These are phyloP conservation scores for Phoma sp. DNA, from an alignment of 2,329 filamentous ascomycete species.

Conservation along the genomic window DNA sequence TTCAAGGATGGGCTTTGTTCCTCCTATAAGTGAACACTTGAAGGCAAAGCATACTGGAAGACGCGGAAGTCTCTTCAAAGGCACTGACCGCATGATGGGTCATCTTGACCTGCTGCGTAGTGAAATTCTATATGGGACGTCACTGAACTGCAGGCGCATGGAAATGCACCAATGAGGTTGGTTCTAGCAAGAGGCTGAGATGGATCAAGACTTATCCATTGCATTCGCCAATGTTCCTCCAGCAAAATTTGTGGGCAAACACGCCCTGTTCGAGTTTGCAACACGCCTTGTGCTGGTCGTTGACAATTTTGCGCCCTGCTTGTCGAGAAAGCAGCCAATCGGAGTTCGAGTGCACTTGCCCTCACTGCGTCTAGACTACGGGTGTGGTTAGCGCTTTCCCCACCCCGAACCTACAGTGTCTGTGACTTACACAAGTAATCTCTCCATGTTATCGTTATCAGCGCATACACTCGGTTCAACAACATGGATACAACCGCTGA, in stretches of 20 bases:
- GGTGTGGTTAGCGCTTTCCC: slow-evolving; percentile 10
- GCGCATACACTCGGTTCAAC: slow-evolving; percentile 13
- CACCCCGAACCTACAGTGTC: slow-evolving; percentile 3
- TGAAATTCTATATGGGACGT: slow-evolving; percentile 1
- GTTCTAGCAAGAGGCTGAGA: not conserved
- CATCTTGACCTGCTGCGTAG: not conserved
- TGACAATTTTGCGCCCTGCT: slow-evolving; percentile 5
- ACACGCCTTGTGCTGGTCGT: slow-evolving; percentile 2
- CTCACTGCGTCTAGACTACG: slow-evolving; percentile 11
- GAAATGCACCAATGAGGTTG: not conserved
- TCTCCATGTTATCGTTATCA: not conserved
- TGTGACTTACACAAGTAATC: slow-evolving; percentile 1
- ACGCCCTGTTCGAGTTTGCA: slow-evolving; percentile 1
- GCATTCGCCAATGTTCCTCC: not conserved
- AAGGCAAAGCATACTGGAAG: not conserved
- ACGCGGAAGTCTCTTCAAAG: slow-evolving; percentile 3
- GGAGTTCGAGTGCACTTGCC: not conserved
- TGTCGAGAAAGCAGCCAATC: slow-evolving; percentile 12
- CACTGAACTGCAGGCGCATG: not conserved
- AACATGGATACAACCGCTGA: slow-evolving; percentile 8
- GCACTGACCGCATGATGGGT: not conserved
- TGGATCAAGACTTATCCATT: not conserved
- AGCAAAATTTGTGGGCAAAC: not conserved
- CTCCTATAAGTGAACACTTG: not conserved
- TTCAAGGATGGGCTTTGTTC: not conserved